phyloP scores from a whole-genome alignment of 768 basidiomycete genomes.

The Suillus brevipes region DNA sequence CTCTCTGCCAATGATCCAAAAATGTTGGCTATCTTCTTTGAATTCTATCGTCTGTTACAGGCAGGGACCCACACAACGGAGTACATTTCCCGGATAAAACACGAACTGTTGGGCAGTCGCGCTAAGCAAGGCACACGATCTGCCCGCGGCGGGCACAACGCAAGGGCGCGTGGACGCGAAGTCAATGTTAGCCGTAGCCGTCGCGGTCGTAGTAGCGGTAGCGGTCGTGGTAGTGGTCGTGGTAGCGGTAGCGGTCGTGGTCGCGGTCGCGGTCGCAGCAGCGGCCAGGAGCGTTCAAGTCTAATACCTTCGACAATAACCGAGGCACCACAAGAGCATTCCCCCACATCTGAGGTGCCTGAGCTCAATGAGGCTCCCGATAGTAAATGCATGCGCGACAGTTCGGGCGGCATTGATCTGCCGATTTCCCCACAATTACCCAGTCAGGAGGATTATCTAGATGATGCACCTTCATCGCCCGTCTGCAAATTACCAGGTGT shows the following conservation, averaged over 20 bases:
- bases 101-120: neutral
- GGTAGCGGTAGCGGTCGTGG: neutral
- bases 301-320: no score
- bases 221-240: neutral
- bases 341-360: neutral
- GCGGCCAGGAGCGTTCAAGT: neutral
- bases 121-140: neutral
- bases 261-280: no score
- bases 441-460: neutral
- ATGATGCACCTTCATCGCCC: neutral
- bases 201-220: neutral
- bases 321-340: neutral
- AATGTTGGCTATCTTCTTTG: conserved; percentile 21
- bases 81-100: neutral
- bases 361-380: neutral
- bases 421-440: neutral
- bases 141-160: neutral
- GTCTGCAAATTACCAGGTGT: neutral
- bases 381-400: neutral
- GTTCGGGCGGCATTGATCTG: neutral
- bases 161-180: neutral
- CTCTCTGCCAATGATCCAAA: neutral
- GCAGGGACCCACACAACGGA: accelerated
- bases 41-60: conserved; percentile 15
- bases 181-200: neutral